Base-by-base conservation (phyloP, 1,284 basidiomycete species). In the Nidula niveotomentosa region DNA sequence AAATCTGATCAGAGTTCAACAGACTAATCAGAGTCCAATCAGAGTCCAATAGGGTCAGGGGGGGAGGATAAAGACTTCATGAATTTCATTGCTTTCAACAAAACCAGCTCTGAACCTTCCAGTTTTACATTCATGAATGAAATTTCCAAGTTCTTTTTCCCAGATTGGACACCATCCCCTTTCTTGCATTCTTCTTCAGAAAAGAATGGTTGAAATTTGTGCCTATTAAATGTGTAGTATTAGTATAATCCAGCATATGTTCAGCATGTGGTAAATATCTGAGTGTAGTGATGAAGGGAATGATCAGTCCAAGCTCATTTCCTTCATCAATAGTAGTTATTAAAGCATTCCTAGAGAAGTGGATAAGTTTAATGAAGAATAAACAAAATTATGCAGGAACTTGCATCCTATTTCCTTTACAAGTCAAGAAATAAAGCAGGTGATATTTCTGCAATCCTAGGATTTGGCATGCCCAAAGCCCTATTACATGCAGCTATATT, bases 391-490 rank as follows among this genome's bases (percentile, higher is more conserved):
- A n/a, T n/a, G n/a, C n/a, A n/a, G n/a, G n/a, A n/a, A n/a, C n/a
- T n/a, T n/a, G n/a, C n/a, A n/a, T n/a, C n/a, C n/a, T n/a, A n/a
- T n/a, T n/a, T n/a, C 49, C 45, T 57, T 57, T 1, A 62, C 58
- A 9, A 57, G 30, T 3, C 53, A 12, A 68, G 56, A 48, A 57
- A 66, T 5, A 66, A 51, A 1, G 53, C 58, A 5, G 60, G 61
- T 0, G 64, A 63, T 8, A 68, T 37, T 9, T 61, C 57, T 1
- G 54, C 44, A 6, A 53, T 36, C 1, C 60, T 45, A 1, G 65
- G 56, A 57, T 64, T 60, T 10, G 64, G 65, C 7, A 62, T 47
- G 63, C 65, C 36, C 48, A 60, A 5, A 66, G 53, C 2, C 44
- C 44, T 2, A 52, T 46, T 68, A 62, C 9, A 62, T 30, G 1